These are phyloP conservation scores for Heliamphora exappendiculata DNA, from an alignment of 148 eudicot species.

Conservation along the genomic window DNA sequence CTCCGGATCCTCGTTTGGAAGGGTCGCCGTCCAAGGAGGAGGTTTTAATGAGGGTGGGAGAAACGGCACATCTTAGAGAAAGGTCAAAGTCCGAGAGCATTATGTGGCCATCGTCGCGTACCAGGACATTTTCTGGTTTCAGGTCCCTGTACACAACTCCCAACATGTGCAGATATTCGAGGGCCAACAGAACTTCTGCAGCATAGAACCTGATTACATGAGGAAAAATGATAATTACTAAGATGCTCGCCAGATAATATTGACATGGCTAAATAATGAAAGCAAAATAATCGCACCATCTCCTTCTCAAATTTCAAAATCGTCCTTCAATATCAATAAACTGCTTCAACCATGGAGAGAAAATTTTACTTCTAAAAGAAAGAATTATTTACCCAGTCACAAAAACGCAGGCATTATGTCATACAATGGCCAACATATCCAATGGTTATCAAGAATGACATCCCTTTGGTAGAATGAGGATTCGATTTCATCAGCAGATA, in stretches of 20 bases:
- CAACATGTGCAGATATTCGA: slow-evolving; percentile 46
- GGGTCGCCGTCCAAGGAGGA: slow-evolving; percentile 14
- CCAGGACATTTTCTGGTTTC: slow-evolving; percentile 42
- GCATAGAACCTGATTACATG: slow-evolving; percentile 24
- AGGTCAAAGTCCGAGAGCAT: slow-evolving; percentile 47
- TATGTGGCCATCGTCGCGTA: slow-evolving; percentile 45
- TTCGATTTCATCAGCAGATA: not conserved
- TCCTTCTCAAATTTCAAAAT: not conserved
- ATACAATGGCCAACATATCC: not conserved
- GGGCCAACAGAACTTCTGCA: slow-evolving; percentile 32
- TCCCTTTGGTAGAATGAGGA: not conserved
- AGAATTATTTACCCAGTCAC: not conserved
- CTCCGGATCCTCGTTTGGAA: slow-evolving; percentile 9
- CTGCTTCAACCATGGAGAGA: not conserved
- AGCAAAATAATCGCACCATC: not conserved
- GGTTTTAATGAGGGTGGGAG: slow-evolving; percentile 33
- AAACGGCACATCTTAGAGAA: slow-evolving; percentile 32
- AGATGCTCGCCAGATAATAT: too few relatives aligned
- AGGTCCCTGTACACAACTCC: slow-evolving; percentile 45
- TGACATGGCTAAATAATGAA: not conserved
- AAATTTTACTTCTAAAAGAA: not conserved
- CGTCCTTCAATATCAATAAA: not conserved
- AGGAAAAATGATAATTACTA: too few relatives aligned
- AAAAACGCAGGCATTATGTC: not conserved
- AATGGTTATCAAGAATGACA: not conserved